A percentile compares a stretch with the other conserved stretches of the same genome.
Evolutionary conservation across 2,329 filamentous ascomycete genomes (phyloP).

Genomic region (Talaromyces marneffei): DNA sequence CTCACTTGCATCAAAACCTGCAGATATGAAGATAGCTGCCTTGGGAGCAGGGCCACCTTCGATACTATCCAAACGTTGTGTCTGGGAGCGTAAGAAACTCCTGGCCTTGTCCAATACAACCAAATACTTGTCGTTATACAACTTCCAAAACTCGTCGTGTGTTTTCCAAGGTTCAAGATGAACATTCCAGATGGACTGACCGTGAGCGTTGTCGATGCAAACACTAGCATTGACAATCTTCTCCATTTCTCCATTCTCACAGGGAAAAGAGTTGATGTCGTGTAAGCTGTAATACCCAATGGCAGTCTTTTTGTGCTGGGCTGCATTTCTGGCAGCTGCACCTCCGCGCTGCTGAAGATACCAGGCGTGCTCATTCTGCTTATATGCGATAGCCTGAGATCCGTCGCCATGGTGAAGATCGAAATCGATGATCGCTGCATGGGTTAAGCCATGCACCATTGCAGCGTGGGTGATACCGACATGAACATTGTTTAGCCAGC

Average conservation of each 20-base stretch:
- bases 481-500: constrained; percentile 98
- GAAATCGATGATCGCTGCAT: constrained; percentile 89
- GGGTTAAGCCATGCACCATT: constrained; percentile 76
- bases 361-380: constrained; percentile 67
- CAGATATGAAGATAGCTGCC: constrained; percentile 88
- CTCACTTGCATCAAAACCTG: constrained; percentile 94
- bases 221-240: constrained; percentile 92
- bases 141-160: constrained; percentile 75
- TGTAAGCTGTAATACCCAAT: constrained; percentile 97
- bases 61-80: constrained; percentile 55
- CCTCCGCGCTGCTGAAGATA: constrained; percentile 21
- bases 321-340: constrained; percentile 61
- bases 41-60: constrained; percentile 60
- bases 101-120: constrained; percentile 75
- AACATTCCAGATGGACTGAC: constrained; percentile 93
- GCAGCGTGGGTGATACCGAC: constrained; percentile 91
- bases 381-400: constrained; percentile 92
- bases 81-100: constrained; percentile 67
- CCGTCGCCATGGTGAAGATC: constrained; percentile 90
- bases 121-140: constrained; percentile 76
- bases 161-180: constrained; percentile 85
- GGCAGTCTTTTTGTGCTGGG: constrained; percentile 71
- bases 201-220: constrained; percentile 89
- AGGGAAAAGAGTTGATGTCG: constrained; percentile 98
- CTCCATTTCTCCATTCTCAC: constrained; percentile 84